These are phyloP conservation scores for Chenopodium formosanum DNA, from an alignment of 148 eudicot species.

Conservation along the genomic window DNA sequence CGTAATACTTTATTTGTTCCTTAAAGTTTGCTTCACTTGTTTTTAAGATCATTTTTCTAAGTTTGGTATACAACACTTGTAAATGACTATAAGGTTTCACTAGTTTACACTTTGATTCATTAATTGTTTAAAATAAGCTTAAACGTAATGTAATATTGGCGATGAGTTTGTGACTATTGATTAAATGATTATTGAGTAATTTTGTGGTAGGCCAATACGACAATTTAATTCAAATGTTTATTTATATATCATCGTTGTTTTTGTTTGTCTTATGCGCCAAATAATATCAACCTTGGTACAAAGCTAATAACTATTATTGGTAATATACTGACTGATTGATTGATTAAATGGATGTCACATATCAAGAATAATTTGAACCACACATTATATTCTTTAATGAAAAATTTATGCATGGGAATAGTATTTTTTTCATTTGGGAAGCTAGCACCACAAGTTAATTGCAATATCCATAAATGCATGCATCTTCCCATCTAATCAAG, in stretches of 20 bases:
- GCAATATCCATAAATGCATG: slow-evolving; percentile 1
- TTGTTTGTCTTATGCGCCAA: background rate
- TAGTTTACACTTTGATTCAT: no score
- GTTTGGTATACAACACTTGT: no score
- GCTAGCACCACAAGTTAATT: slow-evolving; percentile 7
- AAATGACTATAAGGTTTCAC: no score
- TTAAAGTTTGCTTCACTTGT: no score
- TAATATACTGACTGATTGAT: background rate
- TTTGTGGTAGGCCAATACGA: background rate
- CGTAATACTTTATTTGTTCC: no score
- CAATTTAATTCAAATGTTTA: background rate
- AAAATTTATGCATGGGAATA: background rate
- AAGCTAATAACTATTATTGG: background rate
- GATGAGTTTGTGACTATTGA: no score
- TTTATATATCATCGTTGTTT: background rate
- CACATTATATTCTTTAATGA: background rate
- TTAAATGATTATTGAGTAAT: no score
- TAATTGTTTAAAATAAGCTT: no score
- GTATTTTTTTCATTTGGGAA: background rate
- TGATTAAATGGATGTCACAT: background rate
- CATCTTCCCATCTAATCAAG: background rate
- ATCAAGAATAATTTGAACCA: background rate
- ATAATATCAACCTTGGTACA: slow-evolving; percentile 2
- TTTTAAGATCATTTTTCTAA: no score
- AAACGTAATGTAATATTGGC: no score